phyloP scores from a whole-genome alignment of 768 basidiomycete genomes.

The Lentinus brumalis region DNA sequence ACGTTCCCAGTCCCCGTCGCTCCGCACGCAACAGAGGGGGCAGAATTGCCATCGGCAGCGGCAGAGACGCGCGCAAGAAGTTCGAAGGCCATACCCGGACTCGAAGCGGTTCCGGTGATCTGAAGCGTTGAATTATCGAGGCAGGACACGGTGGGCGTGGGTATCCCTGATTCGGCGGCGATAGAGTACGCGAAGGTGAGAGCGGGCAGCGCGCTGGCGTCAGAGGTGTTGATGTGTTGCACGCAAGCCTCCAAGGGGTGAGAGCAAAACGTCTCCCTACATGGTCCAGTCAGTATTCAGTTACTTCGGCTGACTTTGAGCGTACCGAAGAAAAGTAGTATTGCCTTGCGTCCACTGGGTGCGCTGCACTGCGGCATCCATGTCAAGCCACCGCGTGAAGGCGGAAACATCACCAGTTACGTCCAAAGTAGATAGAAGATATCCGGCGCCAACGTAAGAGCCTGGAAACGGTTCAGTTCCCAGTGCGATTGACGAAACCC shows the following conservation, averaged over 20 bases:
- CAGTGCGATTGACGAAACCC: too few species aligned
- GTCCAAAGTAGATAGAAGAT: slow-evolving; percentile 54
- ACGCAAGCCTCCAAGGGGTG: slow-evolving; percentile 62
- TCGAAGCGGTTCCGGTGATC: slow-evolving; percentile 49
- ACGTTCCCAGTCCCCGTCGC: slow-evolving; percentile 32
- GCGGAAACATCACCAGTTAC: slow-evolving; percentile 30
- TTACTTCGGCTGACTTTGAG: background rate
- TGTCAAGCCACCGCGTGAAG: slow-evolving; percentile 69
- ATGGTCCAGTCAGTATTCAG: background rate
- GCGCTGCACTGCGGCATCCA: slow-evolving; percentile 60
- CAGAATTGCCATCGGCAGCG: background rate
- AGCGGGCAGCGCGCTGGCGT: slow-evolving; percentile 34
- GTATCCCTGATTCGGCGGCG: slow-evolving; percentile 45
- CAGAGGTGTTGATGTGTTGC: slow-evolving; percentile 50
- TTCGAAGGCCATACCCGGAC: slow-evolving; percentile 73
- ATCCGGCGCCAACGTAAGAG: slow-evolving; percentile 68
- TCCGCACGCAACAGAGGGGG: slow-evolving; percentile 36
- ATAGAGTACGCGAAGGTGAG: slow-evolving; percentile 52
- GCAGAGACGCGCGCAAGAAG: slow-evolving; percentile 52
- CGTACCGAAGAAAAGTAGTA: slow-evolving; percentile 51
- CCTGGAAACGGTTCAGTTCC: slow-evolving; percentile 40
- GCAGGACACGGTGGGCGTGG: slow-evolving; percentile 63
- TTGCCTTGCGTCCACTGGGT: slow-evolving; percentile 62
- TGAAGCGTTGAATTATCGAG: slow-evolving; percentile 54
- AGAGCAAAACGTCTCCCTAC: slow-evolving; percentile 65